Base-by-base conservation (phyloP, 164 flowering plant genomes). In the Tetracentron sinense region DNA sequence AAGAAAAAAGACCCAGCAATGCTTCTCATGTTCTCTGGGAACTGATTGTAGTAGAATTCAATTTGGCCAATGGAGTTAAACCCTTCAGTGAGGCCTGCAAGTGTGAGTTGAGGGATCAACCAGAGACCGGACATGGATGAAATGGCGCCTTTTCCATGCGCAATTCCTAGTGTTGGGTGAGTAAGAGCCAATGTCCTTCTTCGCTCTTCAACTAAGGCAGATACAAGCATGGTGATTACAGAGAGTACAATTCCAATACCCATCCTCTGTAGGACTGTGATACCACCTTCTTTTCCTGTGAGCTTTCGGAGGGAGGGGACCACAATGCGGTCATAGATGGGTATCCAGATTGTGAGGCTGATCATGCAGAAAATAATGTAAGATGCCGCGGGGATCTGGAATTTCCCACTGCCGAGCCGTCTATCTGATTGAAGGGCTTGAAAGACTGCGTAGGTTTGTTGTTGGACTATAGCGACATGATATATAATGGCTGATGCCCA, bases 11-110 rank as follows among this genome's bases (percentile, higher is more conserved):
- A 64, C 3, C 75, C 82, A 0, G 82, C 89, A 11, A 85, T 60
- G 75, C 87, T 82, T 55, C 86, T 78, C 94, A 85, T 85, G 68
- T 83, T 79, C 65, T 85, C 93, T 0, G 93, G 93, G 65, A 79
- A 82, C 70, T 87, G 85, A 67, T 82, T 85, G 79, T 83, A 83
- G 67, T 69, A 85, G 53, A 87, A 83, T 56, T 87, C 93, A 2
- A 72, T 30, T 31, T 74, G 83, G 7, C 77, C 88, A 20, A 87
- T 69, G 1, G 63, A 17, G 7, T 54, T 42, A 42, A 85, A 85
- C 4, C 82, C 87, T 56, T 87, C 87, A 1, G 85, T 51, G 0
- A 85, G 44, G n/a, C 93, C 93, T 2, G 69, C 64, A 3, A 81
- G 46, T 15, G 57, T 16, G 25, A 85, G 61, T 62, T 85, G 93